phyloP scores from a whole-genome alignment of 1,284 basidiomycete species.

The Inonotus obliquus region DNA sequence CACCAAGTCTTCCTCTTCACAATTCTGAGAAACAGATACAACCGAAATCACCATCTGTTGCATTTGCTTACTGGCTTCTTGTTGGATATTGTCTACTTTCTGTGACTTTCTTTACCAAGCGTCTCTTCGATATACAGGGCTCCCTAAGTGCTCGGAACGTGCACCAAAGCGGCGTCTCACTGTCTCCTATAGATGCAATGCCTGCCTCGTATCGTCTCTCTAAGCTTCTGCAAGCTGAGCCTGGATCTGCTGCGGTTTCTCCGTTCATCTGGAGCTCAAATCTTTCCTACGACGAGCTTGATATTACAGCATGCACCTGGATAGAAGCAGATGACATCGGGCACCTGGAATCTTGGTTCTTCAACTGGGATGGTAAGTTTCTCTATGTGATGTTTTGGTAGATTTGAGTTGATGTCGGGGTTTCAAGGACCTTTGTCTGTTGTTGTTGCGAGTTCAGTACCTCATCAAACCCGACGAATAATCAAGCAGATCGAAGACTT shows the following conservation, averaged over 20 bases:
- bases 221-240: slow-evolving; percentile 27
- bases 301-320: slow-evolving; percentile 52
- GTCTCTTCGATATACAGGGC: slow-evolving; percentile 14
- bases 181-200: slow-evolving; percentile 23
- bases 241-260: slow-evolving; percentile 23
- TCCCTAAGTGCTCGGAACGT: slow-evolving; percentile 19
- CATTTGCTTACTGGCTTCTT: slow-evolving; percentile 27
- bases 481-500: slow-evolving; percentile 23
- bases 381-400: not conserved
- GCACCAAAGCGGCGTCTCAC: slow-evolving; percentile 17
- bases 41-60: not conserved
- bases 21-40: not conserved
- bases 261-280: slow-evolving; percentile 24
- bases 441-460: slow-evolving; percentile 35
- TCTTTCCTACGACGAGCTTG: slow-evolving; percentile 19
- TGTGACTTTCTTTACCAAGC: slow-evolving; percentile 34
- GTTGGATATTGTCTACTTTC: slow-evolving; percentile 39
- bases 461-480: slow-evolving; percentile 27
- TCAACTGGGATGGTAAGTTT: slow-evolving; percentile 44
- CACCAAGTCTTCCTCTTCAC: slow-evolving; percentile 3
- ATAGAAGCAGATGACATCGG: slow-evolving; percentile 33
- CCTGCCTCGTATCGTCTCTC: slow-evolving; percentile 26
- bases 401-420: not conserved
- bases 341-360: slow-evolving; percentile 33
- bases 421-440: slow-evolving; percentile 42